Percentiles rank a stretch among this genome's conserved stretches.
Conservation (phyloP, 306 rosid genomes). For the Alnus glutinosa region DNA sequence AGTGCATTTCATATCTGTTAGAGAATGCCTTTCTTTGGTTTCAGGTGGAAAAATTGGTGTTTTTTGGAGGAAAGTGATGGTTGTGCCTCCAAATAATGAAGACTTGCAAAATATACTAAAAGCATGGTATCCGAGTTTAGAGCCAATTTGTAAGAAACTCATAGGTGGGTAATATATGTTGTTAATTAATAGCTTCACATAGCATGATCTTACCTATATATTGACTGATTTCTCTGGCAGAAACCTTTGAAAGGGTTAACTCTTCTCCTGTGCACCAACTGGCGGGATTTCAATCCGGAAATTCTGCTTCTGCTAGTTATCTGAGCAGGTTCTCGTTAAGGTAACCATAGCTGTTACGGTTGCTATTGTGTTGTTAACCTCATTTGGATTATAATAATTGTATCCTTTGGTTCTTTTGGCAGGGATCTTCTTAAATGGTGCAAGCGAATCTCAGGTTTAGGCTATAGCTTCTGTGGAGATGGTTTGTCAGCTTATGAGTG, state of each 20-base stretch:
- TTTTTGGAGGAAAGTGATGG: slow-evolving; percentile 83
- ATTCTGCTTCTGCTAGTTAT: slow-evolving; percentile 43
- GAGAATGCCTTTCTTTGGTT: slow-evolving; percentile 21
- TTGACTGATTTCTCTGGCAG: slow-evolving; percentile 38
- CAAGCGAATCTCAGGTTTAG: slow-evolving; percentile 68
- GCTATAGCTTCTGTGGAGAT: slow-evolving; percentile 51
- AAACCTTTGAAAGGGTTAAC: slow-evolving; percentile 70
- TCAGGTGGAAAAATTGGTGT: slow-evolving; percentile 60
- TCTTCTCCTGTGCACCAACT: slow-evolving; percentile 36
- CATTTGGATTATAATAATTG: not conserved
- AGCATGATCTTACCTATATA: slow-evolving; percentile 4
- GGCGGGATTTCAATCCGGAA: slow-evolving; percentile 44
- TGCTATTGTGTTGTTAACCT: slow-evolving; percentile 2
- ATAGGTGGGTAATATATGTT: slow-evolving; percentile 49
- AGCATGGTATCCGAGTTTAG: slow-evolving; percentile 56
- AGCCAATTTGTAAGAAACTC: slow-evolving; percentile 49
- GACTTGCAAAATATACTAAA: slow-evolving; percentile 67
- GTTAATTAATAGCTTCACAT: not conserved
- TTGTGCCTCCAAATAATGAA: slow-evolving; percentile 53
- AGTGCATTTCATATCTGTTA: not conserved
- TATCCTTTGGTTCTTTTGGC: slow-evolving; percentile 31
- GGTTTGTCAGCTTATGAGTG: slow-evolving; percentile 51
- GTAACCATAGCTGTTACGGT: slow-evolving; percentile 35
- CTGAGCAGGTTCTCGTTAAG: slow-evolving; percentile 71
- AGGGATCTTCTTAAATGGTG: slow-evolving; percentile 99